phyloP scores from a whole-genome alignment of 2,329 filamentous ascomycete genomes.

The Sordariomycetes sp. region DNA sequence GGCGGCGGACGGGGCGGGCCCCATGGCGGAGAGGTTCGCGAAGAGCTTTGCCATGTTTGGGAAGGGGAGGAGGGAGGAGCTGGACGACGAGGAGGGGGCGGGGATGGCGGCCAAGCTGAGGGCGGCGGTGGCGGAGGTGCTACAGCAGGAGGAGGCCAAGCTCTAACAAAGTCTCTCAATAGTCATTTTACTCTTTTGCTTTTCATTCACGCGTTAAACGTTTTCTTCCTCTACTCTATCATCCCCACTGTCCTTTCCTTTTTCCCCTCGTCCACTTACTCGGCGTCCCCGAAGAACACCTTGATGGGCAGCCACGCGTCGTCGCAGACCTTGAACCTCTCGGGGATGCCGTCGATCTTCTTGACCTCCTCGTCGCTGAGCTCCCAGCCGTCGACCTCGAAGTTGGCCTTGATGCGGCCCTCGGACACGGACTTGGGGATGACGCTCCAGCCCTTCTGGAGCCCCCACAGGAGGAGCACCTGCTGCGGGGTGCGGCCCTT shows the following conservation, averaged over 20 bases:
- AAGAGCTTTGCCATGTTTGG: conserved; percentile 79
- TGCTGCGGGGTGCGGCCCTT: conserved; percentile 65
- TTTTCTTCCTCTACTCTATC: background rate
- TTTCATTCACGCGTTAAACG: background rate
- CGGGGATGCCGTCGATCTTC: conserved; percentile 54
- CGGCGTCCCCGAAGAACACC: conserved; percentile 77
- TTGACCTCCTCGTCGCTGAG: conserved; percentile 63
- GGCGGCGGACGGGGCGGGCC: conserved; percentile 76
- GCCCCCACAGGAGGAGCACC: conserved; percentile 69
- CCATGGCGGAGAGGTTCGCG: conserved; percentile 52
- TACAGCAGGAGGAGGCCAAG: conserved; percentile 27
- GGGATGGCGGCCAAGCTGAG: conserved; percentile 46
- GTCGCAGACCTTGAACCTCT: conserved; percentile 74
- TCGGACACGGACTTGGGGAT: conserved; percentile 77
- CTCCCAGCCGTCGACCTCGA: conserved; percentile 61
- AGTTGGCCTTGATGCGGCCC: conserved; percentile 66
- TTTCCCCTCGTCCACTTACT: conserved; percentile 32
- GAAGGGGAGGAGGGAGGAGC: conserved; percentile 56
- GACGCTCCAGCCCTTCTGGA: conserved; percentile 71
- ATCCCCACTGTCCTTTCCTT: background rate
- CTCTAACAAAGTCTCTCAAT: conserved; percentile 3
- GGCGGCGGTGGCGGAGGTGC: conserved; percentile 33
- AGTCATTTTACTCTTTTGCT: background rate
- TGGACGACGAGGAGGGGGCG: conserved; percentile 65
- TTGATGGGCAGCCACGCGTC: conserved; percentile 65